Evolutionary conservation across 805 yeast species (phyloP), one percentile per base, ranked within the genome.

Genomic region (Saccharomycopsis amapae): DNA sequence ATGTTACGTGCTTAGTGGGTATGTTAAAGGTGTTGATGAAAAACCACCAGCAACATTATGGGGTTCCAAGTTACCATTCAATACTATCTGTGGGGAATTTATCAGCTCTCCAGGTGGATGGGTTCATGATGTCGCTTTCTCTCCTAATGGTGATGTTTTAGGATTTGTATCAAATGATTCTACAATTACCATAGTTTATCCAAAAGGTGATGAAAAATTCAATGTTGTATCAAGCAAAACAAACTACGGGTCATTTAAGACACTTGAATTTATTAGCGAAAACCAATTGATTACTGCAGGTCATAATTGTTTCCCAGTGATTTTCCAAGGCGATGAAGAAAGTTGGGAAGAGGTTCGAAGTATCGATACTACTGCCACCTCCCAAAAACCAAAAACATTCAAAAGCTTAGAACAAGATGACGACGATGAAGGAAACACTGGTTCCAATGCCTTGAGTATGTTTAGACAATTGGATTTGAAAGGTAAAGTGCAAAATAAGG

Each of bases 61-160:
- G 97, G 99, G 97, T 46, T 83, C 85, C 50, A 81, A 90, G 60
- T 76, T 93, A 62, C 98, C 99, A 24, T 93, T 93, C 72, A 89
- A 84, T 64, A 87, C 95, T 1, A 65, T 87, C 49, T 81, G 89
- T 63, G 95, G 95, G 22, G 95, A 88, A 62, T 78, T 70, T 61
- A 70, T 77, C 55, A 74, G 78, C 54, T 75, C 81, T 38, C 69
- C 76, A 35, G 88, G 88, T 35, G 84, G 94, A 25, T 93, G 97
- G 94, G 79, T 90, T 51, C 96, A 93, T 61, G 96, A 78, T 59
- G 90, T 88, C 40, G 73, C 81, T 39, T 90, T 94, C 71, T 79
- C 85, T 51, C 89, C 94, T 4, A 68, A 74, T 44, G 90, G 89
- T 40, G 76, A 86, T 56, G 75, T 81, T 12, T 66, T 90, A 51